Conservation (phyloP, 2,329 filamentous ascomycete species). For the Biscogniauxia sp. region DNA sequence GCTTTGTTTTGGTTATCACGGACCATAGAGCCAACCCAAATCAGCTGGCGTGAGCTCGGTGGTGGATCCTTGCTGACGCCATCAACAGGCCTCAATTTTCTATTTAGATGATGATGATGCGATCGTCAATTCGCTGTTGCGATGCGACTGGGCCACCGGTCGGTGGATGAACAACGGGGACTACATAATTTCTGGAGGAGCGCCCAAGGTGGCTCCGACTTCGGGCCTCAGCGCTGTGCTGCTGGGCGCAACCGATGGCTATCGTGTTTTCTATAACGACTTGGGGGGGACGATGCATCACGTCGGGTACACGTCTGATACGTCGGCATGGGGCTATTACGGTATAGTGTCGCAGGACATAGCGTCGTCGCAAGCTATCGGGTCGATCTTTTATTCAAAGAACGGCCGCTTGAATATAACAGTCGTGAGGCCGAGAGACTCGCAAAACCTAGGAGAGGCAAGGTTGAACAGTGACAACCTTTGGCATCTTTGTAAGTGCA, state of each 20-base stretch:
- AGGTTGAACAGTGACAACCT: slow-evolving; percentile 26
- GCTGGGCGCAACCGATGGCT: slow-evolving; percentile 33
- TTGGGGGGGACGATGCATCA: slow-evolving; percentile 30
- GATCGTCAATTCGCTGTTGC: slow-evolving; percentile 33
- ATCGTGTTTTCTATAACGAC: slow-evolving; percentile 40
- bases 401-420: slow-evolving; percentile 31
- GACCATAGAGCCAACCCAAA: neutral
- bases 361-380: slow-evolving; percentile 29
- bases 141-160: slow-evolving; percentile 36
- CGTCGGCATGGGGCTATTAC: slow-evolving; percentile 29
- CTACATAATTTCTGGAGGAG: slow-evolving; percentile 29
- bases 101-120: slow-evolving; percentile 31
- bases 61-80: slow-evolving; percentile 15
- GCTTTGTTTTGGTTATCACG: neutral
- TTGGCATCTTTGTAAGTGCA: slow-evolving; percentile 35
- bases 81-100: slow-evolving; percentile 36
- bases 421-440: slow-evolving; percentile 33
- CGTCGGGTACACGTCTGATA: slow-evolving; percentile 30
- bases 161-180: slow-evolving; percentile 31
- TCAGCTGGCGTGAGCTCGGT: neutral
- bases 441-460: slow-evolving; percentile 32
- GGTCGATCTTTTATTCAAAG: slow-evolving; percentile 25
- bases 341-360: slow-evolving; percentile 34
- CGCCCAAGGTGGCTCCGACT: slow-evolving; percentile 25
- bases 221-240: slow-evolving; percentile 33